Conservation (phyloP, 345 rosid genomes). For the Garcia nutans region DNA sequence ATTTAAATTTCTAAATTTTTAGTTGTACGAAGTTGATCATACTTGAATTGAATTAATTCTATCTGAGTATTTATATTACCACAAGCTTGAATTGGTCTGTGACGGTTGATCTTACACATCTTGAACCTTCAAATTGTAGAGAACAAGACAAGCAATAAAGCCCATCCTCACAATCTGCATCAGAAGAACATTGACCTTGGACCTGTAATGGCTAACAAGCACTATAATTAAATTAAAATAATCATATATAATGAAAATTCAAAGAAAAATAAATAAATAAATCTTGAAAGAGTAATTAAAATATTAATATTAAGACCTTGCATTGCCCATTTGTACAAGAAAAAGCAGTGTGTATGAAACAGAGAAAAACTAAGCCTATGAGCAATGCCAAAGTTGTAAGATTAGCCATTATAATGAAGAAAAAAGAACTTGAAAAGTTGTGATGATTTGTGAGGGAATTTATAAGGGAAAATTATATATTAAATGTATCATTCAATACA, state of each 20-base stretch:
- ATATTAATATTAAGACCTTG: not conserved
- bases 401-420: not conserved
- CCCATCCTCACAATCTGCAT: conserved; percentile 60
- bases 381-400: not conserved
- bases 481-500: too few species aligned
- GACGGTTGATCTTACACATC: conserved; percentile 52
- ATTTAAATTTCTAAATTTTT: too few species aligned
- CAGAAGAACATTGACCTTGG: conserved; percentile 42
- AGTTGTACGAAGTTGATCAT: too few species aligned
- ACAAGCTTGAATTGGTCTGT: conserved; percentile 63
- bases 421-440: not conserved
- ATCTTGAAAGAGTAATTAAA: not conserved
- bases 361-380: not conserved
- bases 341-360: not conserved
- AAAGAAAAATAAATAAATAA: too few species aligned
- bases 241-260: not conserved
- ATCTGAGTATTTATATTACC: not conserved
- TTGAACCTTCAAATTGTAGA: conserved; percentile 42
- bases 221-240: too few species aligned
- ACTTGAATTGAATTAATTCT: too few species aligned
- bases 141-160: conserved; percentile 53
- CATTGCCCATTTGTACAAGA: conserved; percentile 7
- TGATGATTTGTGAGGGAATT: not conserved
- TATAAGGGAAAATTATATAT: too few species aligned
- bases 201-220: not conserved